Percentiles rank a stretch among this genome's conserved stretches.
These are phyloP conservation scores for Boletus insuetus DNA, from an alignment of 768 basidiomycete genomes.

Conservation along the genomic window DNA sequence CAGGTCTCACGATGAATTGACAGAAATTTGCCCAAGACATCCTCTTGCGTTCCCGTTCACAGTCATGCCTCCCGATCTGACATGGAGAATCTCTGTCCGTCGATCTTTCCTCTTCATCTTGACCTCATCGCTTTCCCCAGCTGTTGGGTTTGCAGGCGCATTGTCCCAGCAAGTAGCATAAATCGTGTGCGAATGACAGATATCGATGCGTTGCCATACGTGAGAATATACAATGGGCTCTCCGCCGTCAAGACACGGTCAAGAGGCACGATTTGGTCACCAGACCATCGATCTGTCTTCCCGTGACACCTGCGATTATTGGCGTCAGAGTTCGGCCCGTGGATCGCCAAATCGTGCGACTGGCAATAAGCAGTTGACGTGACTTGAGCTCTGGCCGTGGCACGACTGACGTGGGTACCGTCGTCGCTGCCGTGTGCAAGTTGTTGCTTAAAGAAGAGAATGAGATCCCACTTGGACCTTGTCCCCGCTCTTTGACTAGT, in stretches of 20 bases:
- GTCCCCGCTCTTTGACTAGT: neutral
- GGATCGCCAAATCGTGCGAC: too few relatives aligned
- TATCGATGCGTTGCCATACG: neutral
- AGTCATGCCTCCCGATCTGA: too few relatives aligned
- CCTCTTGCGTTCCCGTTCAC: too few relatives aligned
- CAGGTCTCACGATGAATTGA: neutral
- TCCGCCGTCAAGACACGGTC: too few relatives aligned
- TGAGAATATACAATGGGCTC: neutral
- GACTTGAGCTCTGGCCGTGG: neutral
- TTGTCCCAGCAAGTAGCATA: too few relatives aligned
- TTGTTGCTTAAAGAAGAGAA: constrained; percentile 5
- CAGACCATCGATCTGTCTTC: neutral
- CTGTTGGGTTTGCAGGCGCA: neutral
- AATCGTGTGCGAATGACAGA: too few relatives aligned
- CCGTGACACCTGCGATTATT: too few relatives aligned
- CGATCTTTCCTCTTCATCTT: neutral
- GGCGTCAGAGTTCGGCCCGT: too few relatives aligned
- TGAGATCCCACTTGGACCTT: neutral
- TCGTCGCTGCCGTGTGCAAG: too few relatives aligned
- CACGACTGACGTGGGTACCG: neutral
- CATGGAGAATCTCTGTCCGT: too few relatives aligned
- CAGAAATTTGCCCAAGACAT: constrained; percentile 1
- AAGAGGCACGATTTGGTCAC: too few relatives aligned
- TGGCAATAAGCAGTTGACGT: too few relatives aligned
- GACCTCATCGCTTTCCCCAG: neutral